phyloP scores from a whole-genome alignment of 768 basidiomycete species.

The Mycena pura region DNA sequence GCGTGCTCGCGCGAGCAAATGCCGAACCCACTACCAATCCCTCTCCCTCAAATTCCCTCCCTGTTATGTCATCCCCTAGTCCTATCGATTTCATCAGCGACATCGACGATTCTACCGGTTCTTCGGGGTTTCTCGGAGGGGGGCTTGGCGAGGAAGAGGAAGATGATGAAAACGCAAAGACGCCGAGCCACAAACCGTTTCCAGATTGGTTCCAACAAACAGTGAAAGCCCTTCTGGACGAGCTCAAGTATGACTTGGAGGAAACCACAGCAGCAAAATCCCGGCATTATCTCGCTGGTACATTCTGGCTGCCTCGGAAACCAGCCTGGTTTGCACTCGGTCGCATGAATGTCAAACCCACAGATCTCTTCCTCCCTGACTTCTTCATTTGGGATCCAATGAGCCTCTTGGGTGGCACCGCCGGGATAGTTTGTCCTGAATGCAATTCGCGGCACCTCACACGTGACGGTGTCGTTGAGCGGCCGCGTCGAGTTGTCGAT shows the following conservation, averaged over 20 bases:
- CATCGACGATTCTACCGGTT: no score
- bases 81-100: no score
- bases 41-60: not conserved
- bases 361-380: constrained; percentile 10
- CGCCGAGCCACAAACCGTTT: no score
- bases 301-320: no score
- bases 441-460: constrained; percentile 9
- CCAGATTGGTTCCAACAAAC: not conserved
- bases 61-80: not conserved
- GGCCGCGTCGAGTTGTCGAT: constrained; percentile 22
- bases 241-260: no score
- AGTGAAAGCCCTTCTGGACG: no score
- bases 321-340: no score
- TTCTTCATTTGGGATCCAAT: constrained; percentile 29
- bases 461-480: constrained; percentile 13
- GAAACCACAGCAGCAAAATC: no score
- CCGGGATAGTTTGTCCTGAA: not conserved
- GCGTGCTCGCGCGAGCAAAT: not conserved
- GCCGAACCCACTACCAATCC: not conserved
- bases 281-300: no score
- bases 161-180: no score
- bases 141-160: no score
- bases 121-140: no score
- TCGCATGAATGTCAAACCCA: constrained; percentile 20
- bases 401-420: not conserved